phyloP scores from a whole-genome alignment of 1,284 basidiomycete genomes.

The Coniferiporia sulphurascens region DNA sequence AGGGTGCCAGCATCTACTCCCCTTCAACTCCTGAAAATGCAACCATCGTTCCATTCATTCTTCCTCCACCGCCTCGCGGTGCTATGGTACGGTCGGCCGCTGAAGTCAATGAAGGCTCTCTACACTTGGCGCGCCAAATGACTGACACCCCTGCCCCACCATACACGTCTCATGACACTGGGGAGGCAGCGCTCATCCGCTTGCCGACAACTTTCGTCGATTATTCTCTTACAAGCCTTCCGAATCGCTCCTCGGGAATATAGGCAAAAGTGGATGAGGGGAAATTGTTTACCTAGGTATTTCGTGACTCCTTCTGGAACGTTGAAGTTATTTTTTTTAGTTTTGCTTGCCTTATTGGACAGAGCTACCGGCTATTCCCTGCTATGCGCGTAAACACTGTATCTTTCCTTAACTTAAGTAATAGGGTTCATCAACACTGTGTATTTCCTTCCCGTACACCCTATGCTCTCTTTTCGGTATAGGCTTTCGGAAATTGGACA shows the following conservation, averaged over 20 bases:
- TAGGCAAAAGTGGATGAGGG: not conserved
- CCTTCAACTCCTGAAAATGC: constrained; percentile 1
- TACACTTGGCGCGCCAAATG: not conserved
- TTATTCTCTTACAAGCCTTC: not conserved
- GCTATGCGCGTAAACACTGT: too few relatives aligned
- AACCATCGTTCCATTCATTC: constrained; percentile 7
- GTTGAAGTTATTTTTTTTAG: too few relatives aligned
- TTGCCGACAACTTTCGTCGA: constrained; percentile 11
- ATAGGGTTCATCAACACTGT: too few relatives aligned
- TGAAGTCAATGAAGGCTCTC: not conserved
- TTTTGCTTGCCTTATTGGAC: too few relatives aligned
- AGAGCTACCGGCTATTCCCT: too few relatives aligned
- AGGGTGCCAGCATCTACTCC: constrained; percentile 2
- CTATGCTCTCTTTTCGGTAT: too few relatives aligned
- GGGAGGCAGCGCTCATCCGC: not conserved
- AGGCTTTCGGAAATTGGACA: too few relatives aligned
- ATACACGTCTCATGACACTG: constrained; percentile 1
- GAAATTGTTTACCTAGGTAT: not conserved
- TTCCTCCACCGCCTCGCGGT: not conserved
- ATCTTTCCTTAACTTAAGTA: too few relatives aligned
- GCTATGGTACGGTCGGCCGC: not conserved
- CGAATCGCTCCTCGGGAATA: not conserved
- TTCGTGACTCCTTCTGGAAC: not conserved
- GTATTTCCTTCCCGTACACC: too few relatives aligned
- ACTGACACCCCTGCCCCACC: constrained; percentile 8